phyloP scores from a whole-genome alignment of 306 rosid species.

The Prunus mongolica region DNA sequence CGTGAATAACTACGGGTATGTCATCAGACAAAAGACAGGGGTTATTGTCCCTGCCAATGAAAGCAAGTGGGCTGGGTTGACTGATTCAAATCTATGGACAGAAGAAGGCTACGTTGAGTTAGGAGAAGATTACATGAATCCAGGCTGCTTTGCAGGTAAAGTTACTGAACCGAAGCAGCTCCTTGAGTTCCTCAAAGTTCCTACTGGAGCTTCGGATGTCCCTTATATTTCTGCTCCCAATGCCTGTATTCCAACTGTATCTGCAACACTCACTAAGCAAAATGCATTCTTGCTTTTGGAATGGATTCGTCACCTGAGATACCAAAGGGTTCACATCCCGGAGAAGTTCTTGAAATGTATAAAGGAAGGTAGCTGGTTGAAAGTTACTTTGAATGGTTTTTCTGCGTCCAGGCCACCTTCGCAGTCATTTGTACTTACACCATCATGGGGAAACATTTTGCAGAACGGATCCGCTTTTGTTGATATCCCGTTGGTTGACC shows the following conservation, averaged over 20 bases:
- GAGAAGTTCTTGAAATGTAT: constrained; percentile 41
- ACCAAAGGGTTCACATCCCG: constrained; percentile 20
- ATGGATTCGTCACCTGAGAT: constrained; percentile 48
- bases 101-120: constrained; percentile 46
- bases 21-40: constrained; percentile 9
- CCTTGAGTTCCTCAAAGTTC: constrained; percentile 34
- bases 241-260: constrained; percentile 39
- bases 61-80: constrained; percentile 64
- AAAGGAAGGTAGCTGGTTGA: constrained; percentile 66
- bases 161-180: constrained; percentile 12
- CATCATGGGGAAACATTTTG: constrained; percentile 45
- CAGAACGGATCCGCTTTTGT: constrained; percentile 51
- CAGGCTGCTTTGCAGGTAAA: constrained; percentile 30
- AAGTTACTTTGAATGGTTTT: constrained; percentile 34
- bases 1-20: constrained; percentile 44
- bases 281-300: constrained; percentile 60
- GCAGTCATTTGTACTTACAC: constrained; percentile 43
- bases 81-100: constrained; percentile 63
- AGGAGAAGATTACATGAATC: constrained; percentile 37
- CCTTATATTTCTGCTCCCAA: constrained; percentile 58
- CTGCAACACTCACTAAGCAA: constrained; percentile 46
- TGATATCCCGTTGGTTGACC: constrained; percentile 64
- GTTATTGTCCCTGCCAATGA: constrained; percentile 57
- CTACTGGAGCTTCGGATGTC: constrained; percentile 48
- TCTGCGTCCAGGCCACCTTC: constrained; percentile 47